These are phyloP conservation scores for Pleurotus pulmonarius DNA, from an alignment of 768 basidiomycete species.

Conservation along the genomic window DNA sequence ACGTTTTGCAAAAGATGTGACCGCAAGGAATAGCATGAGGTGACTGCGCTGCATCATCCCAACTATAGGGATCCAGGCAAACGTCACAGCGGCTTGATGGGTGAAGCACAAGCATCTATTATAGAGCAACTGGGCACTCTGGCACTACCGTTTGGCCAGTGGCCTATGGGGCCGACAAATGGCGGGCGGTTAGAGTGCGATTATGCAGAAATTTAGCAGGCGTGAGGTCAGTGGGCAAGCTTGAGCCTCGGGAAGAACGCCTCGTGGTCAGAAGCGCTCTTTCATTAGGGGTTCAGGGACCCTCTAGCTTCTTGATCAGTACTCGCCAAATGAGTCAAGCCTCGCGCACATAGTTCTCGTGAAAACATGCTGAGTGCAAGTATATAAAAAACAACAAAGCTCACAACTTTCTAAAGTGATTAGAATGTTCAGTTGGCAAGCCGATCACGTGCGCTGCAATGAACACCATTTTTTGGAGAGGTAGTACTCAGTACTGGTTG, in stretches of 20 bases:
- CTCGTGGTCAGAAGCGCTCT: neutral
- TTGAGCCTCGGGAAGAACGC: neutral
- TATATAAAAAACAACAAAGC: too few relatives aligned
- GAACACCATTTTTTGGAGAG: too few relatives aligned
- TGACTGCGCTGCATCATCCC: constrained; percentile 42
- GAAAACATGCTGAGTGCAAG: too few relatives aligned
- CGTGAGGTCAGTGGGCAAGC: neutral
- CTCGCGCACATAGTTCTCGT: too few relatives aligned
- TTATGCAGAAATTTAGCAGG: neutral
- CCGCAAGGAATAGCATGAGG: constrained; percentile 77
- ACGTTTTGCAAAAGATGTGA: constrained; percentile 72
- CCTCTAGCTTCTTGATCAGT: too few relatives aligned
- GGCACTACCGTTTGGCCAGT: neutral
- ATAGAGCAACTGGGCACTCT: neutral
- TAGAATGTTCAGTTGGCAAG: too few relatives aligned
- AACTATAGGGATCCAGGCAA: constrained; percentile 63
- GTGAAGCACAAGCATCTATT: constrained; percentile 54
- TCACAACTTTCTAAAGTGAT: too few relatives aligned
- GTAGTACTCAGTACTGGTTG: too few relatives aligned
- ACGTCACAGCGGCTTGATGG: constrained; percentile 73
- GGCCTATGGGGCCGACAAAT: neutral
- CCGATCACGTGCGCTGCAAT: too few relatives aligned
- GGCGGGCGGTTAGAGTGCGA: neutral
- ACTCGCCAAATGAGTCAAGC: too few relatives aligned
- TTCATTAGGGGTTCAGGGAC: too few relatives aligned